Evolutionary conservation across 768 basidiomycete genomes (phyloP).

Genomic region (Leccinum disarticulatum): DNA sequence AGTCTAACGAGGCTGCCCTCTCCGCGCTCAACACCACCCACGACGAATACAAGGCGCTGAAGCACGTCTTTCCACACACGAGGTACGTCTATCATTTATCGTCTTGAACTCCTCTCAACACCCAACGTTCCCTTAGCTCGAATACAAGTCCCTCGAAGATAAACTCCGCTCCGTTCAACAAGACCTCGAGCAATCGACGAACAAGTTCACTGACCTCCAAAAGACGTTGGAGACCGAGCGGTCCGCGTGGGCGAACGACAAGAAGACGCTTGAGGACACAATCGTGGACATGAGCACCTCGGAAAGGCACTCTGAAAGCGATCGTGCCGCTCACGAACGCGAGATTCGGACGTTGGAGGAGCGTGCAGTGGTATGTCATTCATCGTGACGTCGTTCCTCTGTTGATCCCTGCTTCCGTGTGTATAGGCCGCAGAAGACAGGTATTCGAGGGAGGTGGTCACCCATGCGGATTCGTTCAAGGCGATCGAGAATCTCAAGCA

Average conservation of each 20-base stretch:
- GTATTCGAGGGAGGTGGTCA: slow-evolving; percentile 77
- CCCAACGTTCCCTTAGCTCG: slow-evolving; percentile 45
- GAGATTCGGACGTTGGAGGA: slow-evolving; percentile 68
- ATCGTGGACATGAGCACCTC: slow-evolving; percentile 79
- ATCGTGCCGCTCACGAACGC: slow-evolving; percentile 60
- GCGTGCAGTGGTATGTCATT: slow-evolving; percentile 56
- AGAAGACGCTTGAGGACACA: slow-evolving; percentile 78
- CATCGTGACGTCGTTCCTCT: not conserved
- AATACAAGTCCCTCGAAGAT: slow-evolving; percentile 61
- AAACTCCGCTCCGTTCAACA: slow-evolving; percentile 53
- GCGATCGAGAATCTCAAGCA: slow-evolving; percentile 60
- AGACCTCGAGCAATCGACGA: slow-evolving; percentile 50
- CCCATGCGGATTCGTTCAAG: slow-evolving; percentile 86
- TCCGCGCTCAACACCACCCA: slow-evolving; percentile 66
- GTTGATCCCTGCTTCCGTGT: not conserved
- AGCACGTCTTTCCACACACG: slow-evolving; percentile 60
- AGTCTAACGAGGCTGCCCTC: slow-evolving; percentile 78
- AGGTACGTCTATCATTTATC: slow-evolving; percentile 44
- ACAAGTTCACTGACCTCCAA: slow-evolving; percentile 58
- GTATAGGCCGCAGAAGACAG: slow-evolving; percentile 71
- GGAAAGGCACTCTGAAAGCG: slow-evolving; percentile 64
- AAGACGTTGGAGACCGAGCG: slow-evolving; percentile 69
- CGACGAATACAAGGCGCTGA: slow-evolving; percentile 81
- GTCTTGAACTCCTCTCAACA: not conserved
- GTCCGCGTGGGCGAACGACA: slow-evolving; percentile 70